Evolutionary conservation across 2,329 filamentous ascomycete genomes (phyloP), one percentile per base, ranked within the genome.

Genomic region (Penicillium sp.): DNA sequence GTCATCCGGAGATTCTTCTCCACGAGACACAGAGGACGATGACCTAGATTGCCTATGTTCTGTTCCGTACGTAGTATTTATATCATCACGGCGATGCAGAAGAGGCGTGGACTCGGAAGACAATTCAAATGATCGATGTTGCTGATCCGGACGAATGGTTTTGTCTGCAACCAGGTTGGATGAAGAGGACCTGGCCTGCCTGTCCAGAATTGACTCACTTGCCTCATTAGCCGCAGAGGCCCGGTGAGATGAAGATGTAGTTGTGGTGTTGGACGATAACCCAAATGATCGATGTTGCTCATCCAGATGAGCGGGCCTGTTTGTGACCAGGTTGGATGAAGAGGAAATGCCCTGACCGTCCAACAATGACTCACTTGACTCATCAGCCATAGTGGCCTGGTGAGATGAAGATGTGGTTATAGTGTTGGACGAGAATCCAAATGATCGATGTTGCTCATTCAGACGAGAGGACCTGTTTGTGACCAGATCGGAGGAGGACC

Each of bases 51-150:
- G 50, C 52, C 62, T 57, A 14, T 39, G 14, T 48, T 68, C 63
- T n/a, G 67, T 68, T 50, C 70, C 67, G 54, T 77, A 76, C 16
- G 58, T 59, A 27, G 62, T 49, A 19, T 67, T 49, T 19, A 72
- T 71, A 58, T 74, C 67, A 49, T 75, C 68, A 22, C 68, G 71
- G 54, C 66, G 71, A 29, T 68, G 65, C 16, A 79, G 66, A 16
- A 79, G 71, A 24, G 77, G 77, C 26, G 77, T 77, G 13, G 75
- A 77, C 65, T 79, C 77, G 21, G 75, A 76, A 10, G 74, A 71
- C 16, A 74, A 56, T 54, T 72, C 67, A 48, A 72, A 76, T 19
- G 72, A 64, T 53, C 52, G 63, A 24, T 50, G 59, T 47, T 57
- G 55, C 37, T 60, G 56, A 51, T 68, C 55, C 22, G 57, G 52